These are phyloP conservation scores for Colletotrichum cereale DNA, from an alignment of 2,329 filamentous ascomycete genomes.

Conservation along the genomic window DNA sequence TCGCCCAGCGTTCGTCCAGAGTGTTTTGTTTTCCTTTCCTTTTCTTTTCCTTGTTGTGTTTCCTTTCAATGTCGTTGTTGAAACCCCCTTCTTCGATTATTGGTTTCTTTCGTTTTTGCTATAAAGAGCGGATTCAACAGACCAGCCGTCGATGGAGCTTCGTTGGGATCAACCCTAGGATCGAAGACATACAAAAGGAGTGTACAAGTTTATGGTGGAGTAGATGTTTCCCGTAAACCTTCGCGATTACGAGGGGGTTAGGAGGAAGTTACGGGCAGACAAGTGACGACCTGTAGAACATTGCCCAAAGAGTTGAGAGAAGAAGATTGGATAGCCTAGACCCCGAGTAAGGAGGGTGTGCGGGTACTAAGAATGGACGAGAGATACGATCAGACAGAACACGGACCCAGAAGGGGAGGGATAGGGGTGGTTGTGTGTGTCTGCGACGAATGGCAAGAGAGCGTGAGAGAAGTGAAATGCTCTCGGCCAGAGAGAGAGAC, in stretches of 20 bases:
- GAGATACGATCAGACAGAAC: slow-evolving; percentile 15
- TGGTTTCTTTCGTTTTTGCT: background rate
- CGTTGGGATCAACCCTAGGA: slow-evolving; percentile 46
- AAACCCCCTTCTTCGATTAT: background rate
- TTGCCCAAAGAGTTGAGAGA: slow-evolving; percentile 25
- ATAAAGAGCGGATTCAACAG: slow-evolving; percentile 43
- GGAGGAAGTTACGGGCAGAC: slow-evolving; percentile 21
- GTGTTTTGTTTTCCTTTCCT: background rate
- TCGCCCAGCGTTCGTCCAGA: slow-evolving; percentile 35
- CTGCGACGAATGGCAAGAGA: slow-evolving; percentile 20
- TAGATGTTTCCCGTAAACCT: slow-evolving; percentile 20
- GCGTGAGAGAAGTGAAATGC: slow-evolving; percentile 1
- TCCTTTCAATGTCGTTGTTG: background rate
- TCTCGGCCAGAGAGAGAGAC: slow-evolving; percentile 34
- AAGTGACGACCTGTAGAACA: slow-evolving; percentile 32
- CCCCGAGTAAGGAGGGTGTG: slow-evolving; percentile 37
- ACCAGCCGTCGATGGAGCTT: slow-evolving; percentile 46
- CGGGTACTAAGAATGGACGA: slow-evolving; percentile 31
- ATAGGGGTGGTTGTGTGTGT: slow-evolving; percentile 5
- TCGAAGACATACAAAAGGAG: slow-evolving; percentile 25
- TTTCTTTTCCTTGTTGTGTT: background rate
- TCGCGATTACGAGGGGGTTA: slow-evolving; percentile 16
- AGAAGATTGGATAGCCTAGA: slow-evolving; percentile 37
- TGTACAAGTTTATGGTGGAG: slow-evolving; percentile 18
- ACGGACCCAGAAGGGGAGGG: slow-evolving; percentile 3